These are phyloP conservation scores for Mesembryanthemum crystallinum DNA, from an alignment of 148 eudicot species.

Conservation along the genomic window DNA sequence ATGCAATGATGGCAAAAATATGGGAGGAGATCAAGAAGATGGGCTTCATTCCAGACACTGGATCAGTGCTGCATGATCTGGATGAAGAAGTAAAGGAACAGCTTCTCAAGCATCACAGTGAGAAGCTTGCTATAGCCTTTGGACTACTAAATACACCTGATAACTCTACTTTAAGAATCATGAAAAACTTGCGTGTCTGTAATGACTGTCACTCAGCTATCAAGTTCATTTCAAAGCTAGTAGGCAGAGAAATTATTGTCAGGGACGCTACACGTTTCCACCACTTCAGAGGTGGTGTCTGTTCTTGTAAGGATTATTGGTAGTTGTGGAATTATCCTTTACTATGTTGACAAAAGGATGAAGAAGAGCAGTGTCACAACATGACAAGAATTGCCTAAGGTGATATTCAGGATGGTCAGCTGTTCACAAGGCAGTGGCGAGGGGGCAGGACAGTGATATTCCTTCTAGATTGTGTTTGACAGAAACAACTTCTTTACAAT, in stretches of 20 bases:
- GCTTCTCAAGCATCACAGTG: conserved; percentile 44
- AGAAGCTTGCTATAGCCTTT: conserved; percentile 45
- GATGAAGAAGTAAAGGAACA: conserved; percentile 47
- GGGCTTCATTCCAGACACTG: conserved; percentile 42
- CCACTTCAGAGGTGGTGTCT: conserved; percentile 39
- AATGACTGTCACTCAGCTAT: conserved; percentile 46
- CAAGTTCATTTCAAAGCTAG: conserved; percentile 45
- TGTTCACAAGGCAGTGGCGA: not conserved
- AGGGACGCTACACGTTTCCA: conserved; percentile 48
- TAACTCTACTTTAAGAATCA: conserved; percentile 37
- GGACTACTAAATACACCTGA: conserved; percentile 42
- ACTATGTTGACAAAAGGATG: not conserved
- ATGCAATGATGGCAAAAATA: conserved; percentile 29
- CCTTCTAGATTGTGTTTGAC: not conserved
- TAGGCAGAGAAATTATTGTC: conserved; percentile 39
- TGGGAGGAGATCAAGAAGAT: conserved; percentile 51
- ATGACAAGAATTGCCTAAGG: not conserved
- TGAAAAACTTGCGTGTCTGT: conserved; percentile 46
- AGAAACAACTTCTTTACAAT: not conserved
- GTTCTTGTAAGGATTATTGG: conserved; percentile 48
- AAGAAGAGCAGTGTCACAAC: not conserved
- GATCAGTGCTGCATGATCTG: conserved; percentile 41
- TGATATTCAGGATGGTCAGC: not conserved
- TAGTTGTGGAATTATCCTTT: not conserved
- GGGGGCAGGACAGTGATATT: not conserved